These are phyloP conservation scores for Starmera dryadoides DNA, from an alignment of 805 yeast genomes.

Conservation along the genomic window DNA sequence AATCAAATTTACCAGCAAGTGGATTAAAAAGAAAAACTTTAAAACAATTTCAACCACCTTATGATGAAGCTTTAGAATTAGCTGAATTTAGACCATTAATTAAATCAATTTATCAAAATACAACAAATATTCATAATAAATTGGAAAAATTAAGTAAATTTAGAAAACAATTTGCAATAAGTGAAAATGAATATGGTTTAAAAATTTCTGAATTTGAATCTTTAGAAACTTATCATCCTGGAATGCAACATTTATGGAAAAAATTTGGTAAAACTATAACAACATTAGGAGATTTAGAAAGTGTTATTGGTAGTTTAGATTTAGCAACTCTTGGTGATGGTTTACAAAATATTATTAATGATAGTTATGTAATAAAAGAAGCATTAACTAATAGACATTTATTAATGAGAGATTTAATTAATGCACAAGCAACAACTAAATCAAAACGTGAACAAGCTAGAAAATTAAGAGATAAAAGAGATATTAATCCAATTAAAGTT, in stretches of 20 bases:
- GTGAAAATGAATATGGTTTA: slow-evolving; percentile 47
- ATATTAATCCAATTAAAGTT: slow-evolving; percentile 79
- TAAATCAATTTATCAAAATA: slow-evolving; percentile 59
- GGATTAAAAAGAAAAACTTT: slow-evolving; percentile 85
- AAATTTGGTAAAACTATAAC: slow-evolving; percentile 64
- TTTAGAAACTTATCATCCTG: slow-evolving; percentile 51
- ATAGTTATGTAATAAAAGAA: slow-evolving; percentile 85
- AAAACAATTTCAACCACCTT: slow-evolving; percentile 88
- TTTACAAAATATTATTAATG: slow-evolving; percentile 53
- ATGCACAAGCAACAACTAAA: slow-evolving; percentile 70
- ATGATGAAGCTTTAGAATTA: slow-evolving; percentile 74
- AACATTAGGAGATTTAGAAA: slow-evolving; percentile 68
- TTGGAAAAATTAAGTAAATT: slow-evolving; percentile 47
- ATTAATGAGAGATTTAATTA: slow-evolving; percentile 79
- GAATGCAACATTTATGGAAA: slow-evolving; percentile 74
- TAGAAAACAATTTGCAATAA: slow-evolving; percentile 42
- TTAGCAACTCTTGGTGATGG: slow-evolving; percentile 76
- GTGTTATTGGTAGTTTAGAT: slow-evolving; percentile 64
- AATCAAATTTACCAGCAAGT: slow-evolving; percentile 61
- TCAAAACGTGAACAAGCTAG: slow-evolving; percentile 64
- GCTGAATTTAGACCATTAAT: slow-evolving; percentile 84
- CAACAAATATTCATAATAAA: slow-evolving; percentile 44
- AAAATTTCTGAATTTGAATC: slow-evolving; percentile 30
- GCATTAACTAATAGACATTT: slow-evolving; percentile 88
- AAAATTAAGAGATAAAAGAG: slow-evolving; percentile 61